Evolutionary conservation across 495 filamentous ascomycete species (phyloP).

Genomic region (Aspergillus heteromorphus): DNA sequence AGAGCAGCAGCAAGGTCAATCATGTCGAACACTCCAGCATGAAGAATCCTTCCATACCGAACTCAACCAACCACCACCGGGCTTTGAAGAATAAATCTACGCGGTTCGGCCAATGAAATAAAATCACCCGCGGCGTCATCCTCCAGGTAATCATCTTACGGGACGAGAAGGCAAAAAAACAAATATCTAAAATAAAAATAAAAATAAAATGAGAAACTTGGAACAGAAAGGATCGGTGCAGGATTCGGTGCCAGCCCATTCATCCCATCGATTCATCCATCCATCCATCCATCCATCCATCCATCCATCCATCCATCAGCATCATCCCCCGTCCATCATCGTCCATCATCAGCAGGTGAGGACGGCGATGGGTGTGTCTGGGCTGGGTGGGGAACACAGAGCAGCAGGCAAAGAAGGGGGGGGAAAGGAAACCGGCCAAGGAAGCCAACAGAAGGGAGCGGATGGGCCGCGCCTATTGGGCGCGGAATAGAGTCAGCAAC

Average conservation of each 20-base stretch:
- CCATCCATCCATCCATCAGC: too few relatives aligned
- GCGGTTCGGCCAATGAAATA: neutral
- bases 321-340: too few relatives aligned
- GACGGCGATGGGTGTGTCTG: neutral
- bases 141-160: neutral
- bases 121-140: neutral
- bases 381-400: neutral
- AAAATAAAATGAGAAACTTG: neutral
- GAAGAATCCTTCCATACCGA: neutral
- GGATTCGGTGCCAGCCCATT: conserved; percentile 1
- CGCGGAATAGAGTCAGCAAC: conserved; percentile 15
- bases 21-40: neutral
- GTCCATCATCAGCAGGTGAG: conserved; percentile 1
- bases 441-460: conserved; percentile 15
- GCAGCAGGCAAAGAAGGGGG: conserved; percentile 5
- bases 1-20: neutral
- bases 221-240: conserved; percentile 4
- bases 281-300: too few relatives aligned
- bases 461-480: conserved; percentile 14
- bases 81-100: too few relatives aligned
- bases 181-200: neutral
- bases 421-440: conserved; percentile 3
- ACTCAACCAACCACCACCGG: neutral
- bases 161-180: neutral
- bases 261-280: neutral